A percentile compares a stretch with the other conserved stretches of the same genome.
Conservation (phyloP, 148 eudicot genomes). For the Rhododendron griersonianum region DNA sequence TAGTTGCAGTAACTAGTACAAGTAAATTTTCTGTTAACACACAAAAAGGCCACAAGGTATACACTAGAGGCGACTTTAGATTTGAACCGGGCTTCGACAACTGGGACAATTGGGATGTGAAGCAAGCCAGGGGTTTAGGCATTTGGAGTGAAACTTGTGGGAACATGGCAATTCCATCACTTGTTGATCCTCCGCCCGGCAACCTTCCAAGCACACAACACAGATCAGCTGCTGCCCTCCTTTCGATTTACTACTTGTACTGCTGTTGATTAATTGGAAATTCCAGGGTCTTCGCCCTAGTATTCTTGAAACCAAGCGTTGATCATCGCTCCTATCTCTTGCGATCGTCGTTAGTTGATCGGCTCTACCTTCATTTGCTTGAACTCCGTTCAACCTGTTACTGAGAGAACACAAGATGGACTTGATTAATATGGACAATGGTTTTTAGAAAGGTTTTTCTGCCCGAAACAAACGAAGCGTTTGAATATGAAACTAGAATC, state of each 20-base stretch:
- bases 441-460: not conserved
- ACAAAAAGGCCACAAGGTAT: not conserved
- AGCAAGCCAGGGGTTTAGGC: slow-evolving; percentile 18
- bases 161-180: slow-evolving; percentile 15
- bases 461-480: not conserved
- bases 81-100: slow-evolving; percentile 11
- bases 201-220: slow-evolving; percentile 18
- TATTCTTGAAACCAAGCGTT: not conserved
- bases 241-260: not conserved
- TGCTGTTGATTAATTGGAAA: not conserved
- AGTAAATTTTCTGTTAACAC: not conserved
- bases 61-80: not conserved
- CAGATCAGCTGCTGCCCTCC: slow-evolving; percentile 6
- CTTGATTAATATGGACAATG: not conserved
- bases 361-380: not conserved
- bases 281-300: slow-evolving; percentile 3
- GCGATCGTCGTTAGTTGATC: not conserved
- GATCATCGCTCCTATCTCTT: not conserved
- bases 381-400: not conserved
- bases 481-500: not conserved
- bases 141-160: slow-evolving; percentile 11
- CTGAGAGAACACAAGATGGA: not conserved
- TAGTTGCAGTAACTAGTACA: not conserved
- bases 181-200: not conserved
- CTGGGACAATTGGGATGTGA: slow-evolving; percentile 19